Evolutionary conservation across 768 basidiomycete species (phyloP), one percentile per base, ranked within the genome.

Genomic region (Russula ochroleuca): DNA sequence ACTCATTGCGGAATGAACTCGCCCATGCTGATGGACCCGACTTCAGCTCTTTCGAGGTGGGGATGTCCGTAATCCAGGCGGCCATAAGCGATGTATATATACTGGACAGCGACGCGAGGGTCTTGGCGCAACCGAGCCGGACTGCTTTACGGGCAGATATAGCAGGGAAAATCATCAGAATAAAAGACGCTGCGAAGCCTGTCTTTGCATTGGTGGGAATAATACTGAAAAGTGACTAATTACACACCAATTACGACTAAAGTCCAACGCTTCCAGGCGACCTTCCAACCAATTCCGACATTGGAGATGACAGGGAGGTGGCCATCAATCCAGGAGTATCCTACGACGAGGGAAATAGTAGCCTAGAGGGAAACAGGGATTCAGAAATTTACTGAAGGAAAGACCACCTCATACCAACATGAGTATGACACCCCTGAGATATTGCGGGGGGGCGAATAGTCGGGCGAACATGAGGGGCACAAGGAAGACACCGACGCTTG

Each of bases 251-350:
- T 80, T 47, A 80, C 70, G 43, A 84, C 82, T 2, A 82, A 73
- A 0, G 80, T 71, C 63, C 78, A 82, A 50, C 84, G 74, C 64
- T 74, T 74, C 79, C 85, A 85, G 0, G 82, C 80, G 38, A 85
- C 72, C 2, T 70, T 69, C 72, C 81, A 83, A 1, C 85, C 85
- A 6, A 79, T 73, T 2, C 85, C 85, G 2, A 80, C 76, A 59
- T 80, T 80, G 17, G 75, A 78, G 25, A 79, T 70, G 31, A 80
- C 72, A 2, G 70, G 67, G 2, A 80, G 66, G 68, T 85, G 80
- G 3, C 77, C 78, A 64, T 85, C 84, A 45, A 85, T 75, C 82
- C 82, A 85, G 0, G 80, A 79, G 69, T 85, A 85, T 0, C 84
- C 84, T 2, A 82, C 72, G 17, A 82, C 74, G 21, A 84, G 76